Percentiles rank a stretch among this genome's conserved stretches.
Conservation (phyloP, 2,329 filamentous ascomycete species). For the Neodidymelliopsis sp. region DNA sequence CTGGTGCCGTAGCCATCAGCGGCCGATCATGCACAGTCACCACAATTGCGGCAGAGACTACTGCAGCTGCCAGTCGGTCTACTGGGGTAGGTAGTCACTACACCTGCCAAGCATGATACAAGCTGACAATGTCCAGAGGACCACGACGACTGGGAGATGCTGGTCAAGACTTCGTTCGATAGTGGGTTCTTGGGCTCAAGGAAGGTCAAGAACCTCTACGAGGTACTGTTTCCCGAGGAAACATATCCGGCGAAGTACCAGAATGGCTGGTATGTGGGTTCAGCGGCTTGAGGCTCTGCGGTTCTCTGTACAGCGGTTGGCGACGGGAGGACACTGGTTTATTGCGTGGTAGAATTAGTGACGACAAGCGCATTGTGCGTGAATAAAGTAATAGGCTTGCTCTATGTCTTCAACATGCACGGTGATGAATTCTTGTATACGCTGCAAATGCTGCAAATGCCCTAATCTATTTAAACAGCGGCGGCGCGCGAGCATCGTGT, state of each 20-base stretch:
- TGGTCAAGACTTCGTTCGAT: slow-evolving; percentile 6
- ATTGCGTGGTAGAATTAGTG: neutral
- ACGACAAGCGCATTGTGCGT: too few species aligned
- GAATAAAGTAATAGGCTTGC: too few species aligned
- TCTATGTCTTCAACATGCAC: too few species aligned
- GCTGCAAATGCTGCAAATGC: too few species aligned
- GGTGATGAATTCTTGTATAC: too few species aligned
- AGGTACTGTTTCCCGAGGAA: slow-evolving; percentile 1
- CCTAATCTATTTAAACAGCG: too few species aligned
- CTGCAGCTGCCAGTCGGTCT: neutral
- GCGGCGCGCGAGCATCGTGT: too few species aligned
- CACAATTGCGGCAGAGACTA: neutral
- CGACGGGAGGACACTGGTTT: neutral
- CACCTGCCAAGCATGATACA: too few species aligned
- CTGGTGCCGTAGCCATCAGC: slow-evolving; percentile 10
- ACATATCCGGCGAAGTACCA: slow-evolving; percentile 1
- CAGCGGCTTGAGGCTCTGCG: too few species aligned
- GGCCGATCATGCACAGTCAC: neutral
- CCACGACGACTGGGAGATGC: slow-evolving; percentile 2
- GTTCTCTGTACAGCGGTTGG: too few species aligned
- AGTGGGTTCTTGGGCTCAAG: neutral
- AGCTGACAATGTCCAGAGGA: slow-evolving; percentile 2
- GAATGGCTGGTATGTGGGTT: neutral
- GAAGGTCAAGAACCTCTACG: neutral
- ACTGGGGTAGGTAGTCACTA: slow-evolving; percentile 1